These are phyloP conservation scores for Cubamyces sp. DNA, from an alignment of 768 basidiomycete genomes.

Conservation along the genomic window DNA sequence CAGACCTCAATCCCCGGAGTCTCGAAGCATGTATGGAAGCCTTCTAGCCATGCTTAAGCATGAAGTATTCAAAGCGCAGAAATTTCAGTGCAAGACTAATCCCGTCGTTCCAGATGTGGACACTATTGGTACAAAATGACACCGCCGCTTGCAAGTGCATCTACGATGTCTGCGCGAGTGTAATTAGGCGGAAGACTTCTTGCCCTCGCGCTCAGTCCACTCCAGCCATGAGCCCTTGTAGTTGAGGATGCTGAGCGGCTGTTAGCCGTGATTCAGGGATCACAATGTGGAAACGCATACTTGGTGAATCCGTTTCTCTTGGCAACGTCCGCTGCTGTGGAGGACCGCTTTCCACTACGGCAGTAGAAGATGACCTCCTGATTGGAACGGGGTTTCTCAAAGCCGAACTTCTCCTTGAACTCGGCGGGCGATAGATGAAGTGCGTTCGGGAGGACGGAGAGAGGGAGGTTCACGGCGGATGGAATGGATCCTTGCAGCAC, in stretches of 20 bases:
- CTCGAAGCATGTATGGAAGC: too few species aligned
- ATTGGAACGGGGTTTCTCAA: slow-evolving; percentile 67
- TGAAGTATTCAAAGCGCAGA: too few species aligned
- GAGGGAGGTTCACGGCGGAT: slow-evolving; percentile 86
- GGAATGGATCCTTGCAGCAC: slow-evolving; percentile 92
- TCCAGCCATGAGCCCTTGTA: slow-evolving; percentile 60
- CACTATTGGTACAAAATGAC: too few species aligned
- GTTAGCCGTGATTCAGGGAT: not conserved
- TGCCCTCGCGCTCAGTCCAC: slow-evolving; percentile 45
- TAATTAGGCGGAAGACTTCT: slow-evolving; percentile 6
- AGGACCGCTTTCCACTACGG: slow-evolving; percentile 82
- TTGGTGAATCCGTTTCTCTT: slow-evolving; percentile 81
- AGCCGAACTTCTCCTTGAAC: slow-evolving; percentile 70
- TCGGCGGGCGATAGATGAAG: slow-evolving; percentile 57
- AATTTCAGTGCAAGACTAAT: too few species aligned
- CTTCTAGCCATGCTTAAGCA: too few species aligned
- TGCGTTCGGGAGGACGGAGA: slow-evolving; percentile 73
- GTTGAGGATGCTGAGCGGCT: slow-evolving; percentile 43
- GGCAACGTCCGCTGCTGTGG: slow-evolving; percentile 81
- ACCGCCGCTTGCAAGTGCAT: not conserved
- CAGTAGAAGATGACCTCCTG: slow-evolving; percentile 92
- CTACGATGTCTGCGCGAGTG: not conserved
- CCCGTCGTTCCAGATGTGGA: too few species aligned
- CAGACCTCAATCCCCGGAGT: too few species aligned
- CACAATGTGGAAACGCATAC: slow-evolving; percentile 47